These are phyloP conservation scores for Brassica juncea DNA, from an alignment of 345 rosid species.

Conservation along the genomic window DNA sequence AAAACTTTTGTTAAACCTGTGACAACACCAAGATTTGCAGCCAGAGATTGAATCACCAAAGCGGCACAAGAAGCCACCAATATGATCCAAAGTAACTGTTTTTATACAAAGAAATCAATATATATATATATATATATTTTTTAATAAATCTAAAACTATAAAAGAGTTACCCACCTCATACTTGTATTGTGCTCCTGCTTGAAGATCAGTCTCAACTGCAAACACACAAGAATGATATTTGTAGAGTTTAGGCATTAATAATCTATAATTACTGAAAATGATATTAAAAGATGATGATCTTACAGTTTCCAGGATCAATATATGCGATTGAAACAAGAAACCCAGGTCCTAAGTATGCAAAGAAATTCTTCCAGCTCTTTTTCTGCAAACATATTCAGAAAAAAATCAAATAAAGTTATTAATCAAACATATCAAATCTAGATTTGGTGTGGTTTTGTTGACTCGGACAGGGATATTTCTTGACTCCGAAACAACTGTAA, in stretches of 20 bases:
- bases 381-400: slow-evolving; percentile 50
- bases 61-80: slow-evolving; percentile 93
- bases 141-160: neutral
- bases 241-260: slow-evolving; percentile 1
- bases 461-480: slow-evolving; percentile 9
- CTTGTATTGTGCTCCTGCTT: slow-evolving; percentile 84
- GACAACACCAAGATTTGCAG: slow-evolving; percentile 96
- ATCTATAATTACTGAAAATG: neutral
- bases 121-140: too few species aligned
- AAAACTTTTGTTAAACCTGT: slow-evolving; percentile 49
- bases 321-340: slow-evolving; percentile 95
- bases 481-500: neutral
- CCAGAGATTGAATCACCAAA: slow-evolving; percentile 83
- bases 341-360: slow-evolving; percentile 92
- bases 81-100: slow-evolving; percentile 92
- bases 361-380: slow-evolving; percentile 89
- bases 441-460: slow-evolving; percentile 1
- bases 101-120: neutral
- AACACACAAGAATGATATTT: slow-evolving; percentile 12
- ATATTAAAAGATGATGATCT: slow-evolving; percentile 30
- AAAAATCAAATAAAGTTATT: neutral
- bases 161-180: slow-evolving; percentile 58
- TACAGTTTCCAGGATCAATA: slow-evolving; percentile 98
- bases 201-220: slow-evolving; percentile 95
- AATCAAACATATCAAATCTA: neutral